Evolutionary conservation across 495 filamentous ascomycete genomes (phyloP).

Genomic region (Tuber brumale): DNA sequence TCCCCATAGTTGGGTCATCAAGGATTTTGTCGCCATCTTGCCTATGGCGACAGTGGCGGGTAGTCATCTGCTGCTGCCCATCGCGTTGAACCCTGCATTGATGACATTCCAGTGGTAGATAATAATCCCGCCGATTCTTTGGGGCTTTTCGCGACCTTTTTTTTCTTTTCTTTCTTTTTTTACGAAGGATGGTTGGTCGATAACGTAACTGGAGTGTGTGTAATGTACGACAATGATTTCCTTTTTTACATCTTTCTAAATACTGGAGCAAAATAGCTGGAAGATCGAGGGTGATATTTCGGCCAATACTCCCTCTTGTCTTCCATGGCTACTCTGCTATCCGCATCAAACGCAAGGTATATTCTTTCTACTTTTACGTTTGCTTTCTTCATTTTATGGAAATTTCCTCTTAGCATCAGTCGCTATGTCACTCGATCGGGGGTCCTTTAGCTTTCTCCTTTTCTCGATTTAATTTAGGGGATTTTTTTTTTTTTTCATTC

Average conservation of each 20-base stretch:
- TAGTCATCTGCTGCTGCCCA: conserved; percentile 64
- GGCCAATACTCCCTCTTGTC: not conserved
- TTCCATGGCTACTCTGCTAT: not conserved
- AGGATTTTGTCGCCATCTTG: conserved; percentile 71
- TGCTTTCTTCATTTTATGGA: not conserved
- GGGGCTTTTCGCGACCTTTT: not conserved
- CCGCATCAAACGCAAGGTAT: not conserved
- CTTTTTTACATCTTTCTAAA: not conserved
- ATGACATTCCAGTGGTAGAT: conserved; percentile 73
- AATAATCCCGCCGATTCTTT: not conserved
- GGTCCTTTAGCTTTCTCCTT: not conserved
- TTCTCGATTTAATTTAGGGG: not conserved
- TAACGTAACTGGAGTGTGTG: not conserved
- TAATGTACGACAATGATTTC: not conserved
- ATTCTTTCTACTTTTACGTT: not conserved
- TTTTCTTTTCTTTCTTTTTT: not conserved
- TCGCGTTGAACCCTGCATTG: conserved; percentile 68
- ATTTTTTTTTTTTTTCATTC: not conserved
- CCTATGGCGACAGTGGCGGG: conserved; percentile 66
- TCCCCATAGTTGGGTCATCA: conserved; percentile 62
- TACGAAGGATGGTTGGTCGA: not conserved
- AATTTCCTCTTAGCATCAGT: not conserved
- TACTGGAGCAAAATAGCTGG: not conserved
- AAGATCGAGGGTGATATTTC: not conserved
- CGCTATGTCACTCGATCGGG: not conserved